A percentile compares a stretch with the other conserved stretches of the same genome.
Conservation (phyloP, 2,329 filamentous ascomycete genomes). For the Byssochlamys sp. region DNA sequence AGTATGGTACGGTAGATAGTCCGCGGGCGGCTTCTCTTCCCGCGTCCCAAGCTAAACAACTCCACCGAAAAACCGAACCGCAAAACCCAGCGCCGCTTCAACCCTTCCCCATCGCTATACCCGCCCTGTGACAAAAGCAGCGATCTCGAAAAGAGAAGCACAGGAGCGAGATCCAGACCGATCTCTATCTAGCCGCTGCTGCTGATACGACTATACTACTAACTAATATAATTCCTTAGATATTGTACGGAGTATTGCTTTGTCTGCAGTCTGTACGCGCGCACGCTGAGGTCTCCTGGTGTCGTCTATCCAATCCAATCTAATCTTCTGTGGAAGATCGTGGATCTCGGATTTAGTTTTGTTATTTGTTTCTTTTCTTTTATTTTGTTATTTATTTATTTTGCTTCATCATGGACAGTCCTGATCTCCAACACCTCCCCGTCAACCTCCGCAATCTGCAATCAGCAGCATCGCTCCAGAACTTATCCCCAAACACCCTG, state of each 20-base stretch:
- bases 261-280: neutral
- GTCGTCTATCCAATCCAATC: too few species aligned
- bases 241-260: neutral
- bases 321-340: too few species aligned
- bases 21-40: neutral
- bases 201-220: too few species aligned
- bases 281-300: neutral
- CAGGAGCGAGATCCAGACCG: constrained; percentile 1
- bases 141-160: constrained; percentile 7
- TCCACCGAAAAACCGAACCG: neutral
- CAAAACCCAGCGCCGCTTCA: constrained; percentile 11
- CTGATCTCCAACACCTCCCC: constrained; percentile 12
- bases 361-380: neutral
- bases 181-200: too few species aligned
- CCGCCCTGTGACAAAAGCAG: constrained; percentile 20
- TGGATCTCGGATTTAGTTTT: too few species aligned
- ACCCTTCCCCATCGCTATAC: constrained; percentile 5
- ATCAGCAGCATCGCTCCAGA: constrained; percentile 11
- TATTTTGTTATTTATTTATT: neutral
- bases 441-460: constrained; percentile 10
- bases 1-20: too few species aligned
- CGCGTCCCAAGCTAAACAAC: neutral
- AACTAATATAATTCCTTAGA: too few species aligned
- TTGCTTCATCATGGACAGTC: constrained; percentile 18
- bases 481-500: constrained; percentile 12